phyloP scores from a whole-genome alignment of 2,329 filamentous ascomycete genomes.

The Verticillium zaregamsianum region DNA sequence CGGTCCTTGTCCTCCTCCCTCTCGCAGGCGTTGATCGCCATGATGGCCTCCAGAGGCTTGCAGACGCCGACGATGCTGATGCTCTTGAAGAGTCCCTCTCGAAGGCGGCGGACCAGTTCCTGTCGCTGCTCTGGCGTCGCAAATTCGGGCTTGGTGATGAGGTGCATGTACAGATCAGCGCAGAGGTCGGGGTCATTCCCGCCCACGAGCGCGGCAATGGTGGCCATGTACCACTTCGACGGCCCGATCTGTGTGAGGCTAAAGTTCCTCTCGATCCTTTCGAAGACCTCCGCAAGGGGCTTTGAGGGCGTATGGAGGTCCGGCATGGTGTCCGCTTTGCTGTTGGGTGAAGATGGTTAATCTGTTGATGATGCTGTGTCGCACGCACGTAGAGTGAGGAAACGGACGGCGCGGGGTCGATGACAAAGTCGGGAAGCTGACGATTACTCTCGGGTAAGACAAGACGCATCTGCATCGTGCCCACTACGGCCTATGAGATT shows the following conservation, averaged over 20 bases:
- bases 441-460: too few species aligned
- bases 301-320: not conserved
- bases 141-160: constrained; percentile 44
- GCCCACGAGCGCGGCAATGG: constrained; percentile 8
- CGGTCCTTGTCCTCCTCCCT: constrained; percentile 52
- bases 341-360: not conserved
- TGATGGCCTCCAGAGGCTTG: constrained; percentile 57
- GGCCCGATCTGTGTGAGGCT: constrained; percentile 3
- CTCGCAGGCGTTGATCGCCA: constrained; percentile 49
- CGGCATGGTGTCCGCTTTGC: not conserved
- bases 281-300: constrained; percentile 3
- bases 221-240: constrained; percentile 12
- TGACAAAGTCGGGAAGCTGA: too few species aligned
- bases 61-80: constrained; percentile 56
- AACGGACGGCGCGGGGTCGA: not conserved
- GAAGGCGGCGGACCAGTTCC: constrained; percentile 42
- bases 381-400: not conserved
- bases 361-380: not conserved
- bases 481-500: too few species aligned
- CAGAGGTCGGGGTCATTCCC: constrained; percentile 37
- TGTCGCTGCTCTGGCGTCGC: constrained; percentile 37
- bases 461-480: too few species aligned
- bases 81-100: constrained; percentile 58
- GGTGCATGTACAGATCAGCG: constrained; percentile 50
- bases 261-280: constrained; percentile 7